Conservation (phyloP, 2,329 filamentous ascomycete species). For the Penicillium sp. region DNA sequence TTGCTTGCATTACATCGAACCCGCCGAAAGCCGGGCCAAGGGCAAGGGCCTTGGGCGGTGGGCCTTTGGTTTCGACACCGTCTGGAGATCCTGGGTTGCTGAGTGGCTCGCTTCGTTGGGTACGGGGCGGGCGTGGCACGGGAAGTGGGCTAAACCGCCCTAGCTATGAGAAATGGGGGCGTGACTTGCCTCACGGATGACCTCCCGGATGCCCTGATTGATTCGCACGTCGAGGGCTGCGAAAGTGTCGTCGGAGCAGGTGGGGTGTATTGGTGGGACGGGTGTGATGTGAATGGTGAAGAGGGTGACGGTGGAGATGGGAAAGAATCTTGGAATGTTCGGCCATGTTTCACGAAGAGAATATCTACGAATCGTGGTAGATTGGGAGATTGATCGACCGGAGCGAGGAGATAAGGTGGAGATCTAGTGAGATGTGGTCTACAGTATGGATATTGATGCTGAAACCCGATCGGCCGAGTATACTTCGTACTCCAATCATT, state of each 20-base stretch:
- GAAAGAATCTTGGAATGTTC: not conserved
- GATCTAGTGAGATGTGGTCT: not conserved
- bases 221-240: not conserved
- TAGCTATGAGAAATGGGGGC: not conserved
- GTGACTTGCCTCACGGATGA: not conserved
- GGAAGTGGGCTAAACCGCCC: not conserved
- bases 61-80: not conserved
- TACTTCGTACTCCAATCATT: not conserved
- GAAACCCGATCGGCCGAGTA: not conserved
- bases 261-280: not conserved
- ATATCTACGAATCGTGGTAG: not conserved
- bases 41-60: not conserved
- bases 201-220: not conserved
- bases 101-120: not conserved
- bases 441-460: not conserved
- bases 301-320: not conserved
- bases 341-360: not conserved
- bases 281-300: not conserved
- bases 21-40: not conserved
- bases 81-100: not conserved
- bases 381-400: not conserved
- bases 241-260: not conserved
- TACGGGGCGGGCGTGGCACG: not conserved
- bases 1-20: not conserved
- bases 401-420: not conserved